Evolutionary conservation across 148 eudicot species (phyloP), one percentile per base, ranked within the genome.

Genomic region (Amaranthus palmeri): DNA sequence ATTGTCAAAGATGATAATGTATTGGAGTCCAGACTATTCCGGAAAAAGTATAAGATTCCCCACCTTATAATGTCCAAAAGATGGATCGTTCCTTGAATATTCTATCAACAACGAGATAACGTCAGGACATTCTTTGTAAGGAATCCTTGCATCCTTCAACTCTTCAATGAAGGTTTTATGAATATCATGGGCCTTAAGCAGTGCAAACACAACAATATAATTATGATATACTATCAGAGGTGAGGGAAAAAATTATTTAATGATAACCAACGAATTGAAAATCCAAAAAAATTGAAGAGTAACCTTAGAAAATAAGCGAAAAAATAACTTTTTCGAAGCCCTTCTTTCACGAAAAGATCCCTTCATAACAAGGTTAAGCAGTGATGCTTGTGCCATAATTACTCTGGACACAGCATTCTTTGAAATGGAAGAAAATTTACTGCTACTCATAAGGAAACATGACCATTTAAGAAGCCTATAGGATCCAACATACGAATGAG

Each of bases 401-500:
- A 95, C 88, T 84, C 90, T 89, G 59, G 87, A 81, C 36, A 91
- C 77, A 14, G 96, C 98, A 81, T 83, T 95, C 79, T 85, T 95
- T 65, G 97, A 92, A 52, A 88, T 72, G 14, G 86, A 87, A 36
- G 84, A 63, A 85, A 95, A 95, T 73, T 91, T 86, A 81, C 98
- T 89, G 58, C 83, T 78, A 75, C 80, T 81, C 73, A 91, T 62
- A 47, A 95, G 85, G 69, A 91, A 77, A 72, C 86, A 84, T 10
- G 96, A 95, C 98, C 98, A 95, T 71, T 85, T 91, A 48, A 91
- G 82, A 81, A 95, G 88, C 86, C 96, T 86, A 75, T 85, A 83
- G 63, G 92, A 82, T 74, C 96, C 98, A 40, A 88, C 72, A 74
- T 72, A 81, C 71, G 91, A 86, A 65, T 85, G 88, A 69, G 78